Evolutionary conservation across 1,284 basidiomycete genomes (phyloP).

Genomic region (Papiliotrema terrestris): DNA sequence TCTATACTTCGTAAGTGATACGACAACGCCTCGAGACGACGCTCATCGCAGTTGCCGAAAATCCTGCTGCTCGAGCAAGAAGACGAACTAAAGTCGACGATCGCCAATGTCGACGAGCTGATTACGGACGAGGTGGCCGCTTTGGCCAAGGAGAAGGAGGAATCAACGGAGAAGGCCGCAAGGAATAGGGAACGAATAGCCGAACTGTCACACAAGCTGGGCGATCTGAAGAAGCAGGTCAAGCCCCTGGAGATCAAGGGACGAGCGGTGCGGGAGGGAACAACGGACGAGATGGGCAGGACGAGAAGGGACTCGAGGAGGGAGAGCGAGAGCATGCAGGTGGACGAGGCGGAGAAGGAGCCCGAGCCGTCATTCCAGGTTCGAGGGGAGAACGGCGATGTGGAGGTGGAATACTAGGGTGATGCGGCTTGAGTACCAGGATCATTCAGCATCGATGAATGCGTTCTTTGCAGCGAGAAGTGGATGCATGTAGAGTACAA

Average conservation of each 20-base stretch:
- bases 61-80: constrained; percentile 41
- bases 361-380: constrained; percentile 13
- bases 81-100: constrained; percentile 24
- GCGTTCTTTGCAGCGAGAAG: neutral
- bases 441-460: too few species aligned
- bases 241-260: constrained; percentile 16
- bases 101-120: constrained; percentile 29
- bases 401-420: constrained; percentile 35
- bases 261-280: neutral
- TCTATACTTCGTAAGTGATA: constrained; percentile 40
- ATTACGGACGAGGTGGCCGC: constrained; percentile 29
- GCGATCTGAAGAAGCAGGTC: constrained; percentile 24
- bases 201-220: constrained; percentile 25
- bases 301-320: constrained; percentile 8
- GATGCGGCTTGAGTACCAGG: neutral
- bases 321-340: constrained; percentile 16
- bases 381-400: constrained; percentile 35
- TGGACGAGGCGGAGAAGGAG: constrained; percentile 3
- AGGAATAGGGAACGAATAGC: constrained; percentile 25
- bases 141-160: constrained; percentile 31
- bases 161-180: constrained; percentile 12
- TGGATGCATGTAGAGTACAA: neutral
- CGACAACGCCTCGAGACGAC: too few species aligned
- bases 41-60: constrained; percentile 34
- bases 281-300: constrained; percentile 7